phyloP scores from a whole-genome alignment of 805 yeast genomes.

The Pichia eremophila region DNA sequence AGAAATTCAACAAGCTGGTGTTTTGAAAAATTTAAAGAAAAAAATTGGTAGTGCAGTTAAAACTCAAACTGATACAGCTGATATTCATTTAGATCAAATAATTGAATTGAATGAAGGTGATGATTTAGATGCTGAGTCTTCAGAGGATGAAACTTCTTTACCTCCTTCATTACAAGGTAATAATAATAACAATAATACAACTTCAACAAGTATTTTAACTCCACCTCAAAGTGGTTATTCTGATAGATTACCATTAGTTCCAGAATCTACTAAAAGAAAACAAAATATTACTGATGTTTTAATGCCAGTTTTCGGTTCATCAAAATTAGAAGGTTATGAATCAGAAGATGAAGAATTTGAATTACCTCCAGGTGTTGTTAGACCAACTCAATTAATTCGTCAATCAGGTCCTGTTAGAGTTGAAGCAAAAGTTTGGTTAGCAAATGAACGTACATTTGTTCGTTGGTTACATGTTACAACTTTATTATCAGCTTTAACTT shows the following conservation, averaged over 20 bases:
- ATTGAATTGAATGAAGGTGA: slow-evolving; percentile 25
- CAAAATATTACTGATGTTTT: slow-evolving; percentile 17
- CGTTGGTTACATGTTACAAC: slow-evolving; percentile 91
- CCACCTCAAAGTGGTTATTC: slow-evolving; percentile 1
- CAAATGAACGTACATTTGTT: slow-evolving; percentile 94
- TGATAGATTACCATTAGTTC: slow-evolving; percentile 3
- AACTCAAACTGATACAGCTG: slow-evolving; percentile 15
- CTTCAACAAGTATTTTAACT: not conserved
- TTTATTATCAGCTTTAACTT: slow-evolving; percentile 74
- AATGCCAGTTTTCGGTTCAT: slow-evolving; percentile 25
- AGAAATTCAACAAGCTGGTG: slow-evolving; percentile 32
- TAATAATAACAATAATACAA: not conserved
- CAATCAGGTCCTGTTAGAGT: slow-evolving; percentile 89
- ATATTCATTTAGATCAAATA: slow-evolving; percentile 25
- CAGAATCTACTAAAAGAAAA: slow-evolving; percentile 6
- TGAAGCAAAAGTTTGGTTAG: slow-evolving; percentile 97
- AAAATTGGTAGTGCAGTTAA: slow-evolving; percentile 34
- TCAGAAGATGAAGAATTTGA: slow-evolving; percentile 83
- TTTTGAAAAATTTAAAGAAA: slow-evolving; percentile 31
- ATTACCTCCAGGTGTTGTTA: slow-evolving; percentile 81
- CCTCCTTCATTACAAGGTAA: slow-evolving; percentile 10
- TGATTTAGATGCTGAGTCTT: slow-evolving; percentile 38
- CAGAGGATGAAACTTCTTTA: slow-evolving; percentile 46
- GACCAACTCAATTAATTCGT: slow-evolving; percentile 70
- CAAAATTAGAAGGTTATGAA: slow-evolving; percentile 36